Evolutionary conservation across 805 yeast genomes (phyloP), one percentile per base, ranked within the genome.

Genomic region (Zygosaccharomyces bisporus): DNA sequence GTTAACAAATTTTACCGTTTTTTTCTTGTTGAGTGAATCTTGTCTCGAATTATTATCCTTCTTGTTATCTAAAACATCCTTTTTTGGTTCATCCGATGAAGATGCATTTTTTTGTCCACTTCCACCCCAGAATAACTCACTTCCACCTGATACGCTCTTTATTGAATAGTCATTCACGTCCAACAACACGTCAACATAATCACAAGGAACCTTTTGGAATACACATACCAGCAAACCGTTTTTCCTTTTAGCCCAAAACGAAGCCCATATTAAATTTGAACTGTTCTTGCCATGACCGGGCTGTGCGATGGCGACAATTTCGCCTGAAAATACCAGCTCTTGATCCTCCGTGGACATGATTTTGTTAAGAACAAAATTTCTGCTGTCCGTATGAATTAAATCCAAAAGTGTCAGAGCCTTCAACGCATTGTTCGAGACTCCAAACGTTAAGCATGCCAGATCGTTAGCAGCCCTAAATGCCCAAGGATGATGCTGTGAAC

Each of bases 231-330:
- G 74, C 44, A 86, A 64, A 34, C 77, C 77, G 3, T 81, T 82
- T 52, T 81, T 80, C 46, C 79, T 71, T 56, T 89, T 89, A 0
- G 93, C 95, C 96, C 96, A 91, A 44, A 90, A 64, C 0, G 95
- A 85, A 8, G 95, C 89, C 85, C 95, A 82, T 0, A 90, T 85
- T 46, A 76, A 69, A 21, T 75, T 75, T 2, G 56, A 45, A 27
- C 39, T 39, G 14, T 44, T 50, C 18, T 41, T 45, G 8, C 49
- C 43, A 38, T 74, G 75, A 13, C 85, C 84, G 10, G 82, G 79
- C 53, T 87, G 75, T 32, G 77, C 71, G 37, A 89, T 83, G 7
- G 95, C 95, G 9, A 88, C 80, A 38, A 89, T 80, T 55, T 86
- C 93, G 46, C 96, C 97, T 1, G 89, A 77, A 58, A 85, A 85